Base-by-base conservation (phyloP, 2,329 filamentous ascomycete species). In the Colletotrichum magnum region DNA sequence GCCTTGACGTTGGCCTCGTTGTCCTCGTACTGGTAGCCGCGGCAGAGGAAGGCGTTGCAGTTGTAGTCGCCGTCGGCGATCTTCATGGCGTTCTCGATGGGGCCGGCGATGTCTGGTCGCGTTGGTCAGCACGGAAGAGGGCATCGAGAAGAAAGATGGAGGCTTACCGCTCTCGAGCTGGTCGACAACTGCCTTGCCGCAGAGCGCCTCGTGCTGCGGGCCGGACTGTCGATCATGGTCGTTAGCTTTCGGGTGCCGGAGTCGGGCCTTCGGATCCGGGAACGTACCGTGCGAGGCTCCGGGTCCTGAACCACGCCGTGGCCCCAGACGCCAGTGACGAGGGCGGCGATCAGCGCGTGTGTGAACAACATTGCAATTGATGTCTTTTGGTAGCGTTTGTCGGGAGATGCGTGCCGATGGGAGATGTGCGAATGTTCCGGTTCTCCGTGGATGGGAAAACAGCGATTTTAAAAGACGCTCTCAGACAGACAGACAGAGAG, bases 21-120 rank as follows among this genome's bases (percentile, higher is more conserved):
- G 53, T 78, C 75, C 36, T 76, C 75, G 67, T 73, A 76, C 45
- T 78, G 75, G 51, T 77, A 77, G 0, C 77, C 76, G 10, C 76
- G 76, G 72, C 76, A 78, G 5, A 74, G 56, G 50, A 75, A 77
- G 12, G 71, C 68, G 28, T 77, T 73, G 70, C 75, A 77, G 15
- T 74, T 72, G 65, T 75, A 75, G 47, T 64, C 68, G 7, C 60
- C 62, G 43, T 76, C 74, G 21, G 66, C 74, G 2, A 70, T 58
- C 4, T 69, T 63, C n/a, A 77, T 58, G 18, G 75, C 74, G 52
- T 77, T 74, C 53, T 77, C 75, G 47, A 77, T 77, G 2, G 75
- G 75, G 6, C 75, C 74, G 10, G 75, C 70, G 24, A 61, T 62
- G 39, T 76, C 75, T 76, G 28, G 16, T 41, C 16, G 26, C 47